Percentiles rank a stretch among this genome's conserved stretches.
phyloP scores from a whole-genome alignment of 2,329 filamentous ascomycete genomes.

The Fusarium buxicola region DNA sequence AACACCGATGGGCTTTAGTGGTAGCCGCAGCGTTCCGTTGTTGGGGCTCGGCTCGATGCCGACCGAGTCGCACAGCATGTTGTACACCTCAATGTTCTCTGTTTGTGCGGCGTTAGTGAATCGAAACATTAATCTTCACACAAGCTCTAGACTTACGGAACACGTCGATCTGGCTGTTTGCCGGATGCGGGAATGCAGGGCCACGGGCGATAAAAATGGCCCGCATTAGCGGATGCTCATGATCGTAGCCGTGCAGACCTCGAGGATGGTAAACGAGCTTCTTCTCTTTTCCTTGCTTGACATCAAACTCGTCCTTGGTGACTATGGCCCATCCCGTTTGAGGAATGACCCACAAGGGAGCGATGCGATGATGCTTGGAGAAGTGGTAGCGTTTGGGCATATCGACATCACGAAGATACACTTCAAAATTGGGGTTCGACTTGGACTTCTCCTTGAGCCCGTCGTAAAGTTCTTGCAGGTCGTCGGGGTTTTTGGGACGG shows the following conservation, averaged over 20 bases:
- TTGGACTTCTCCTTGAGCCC: slow-evolving; percentile 67
- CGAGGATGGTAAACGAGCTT: slow-evolving; percentile 79
- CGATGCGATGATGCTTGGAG: slow-evolving; percentile 86
- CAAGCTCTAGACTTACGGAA: slow-evolving; percentile 78
- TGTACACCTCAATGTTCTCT: slow-evolving; percentile 97
- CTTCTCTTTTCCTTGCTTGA: slow-evolving; percentile 71
- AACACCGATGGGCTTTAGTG: slow-evolving; percentile 71
- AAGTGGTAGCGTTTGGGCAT: slow-evolving; percentile 98
- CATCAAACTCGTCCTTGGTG: slow-evolving; percentile 80
- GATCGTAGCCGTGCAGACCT: slow-evolving; percentile 94
- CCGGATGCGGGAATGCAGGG: slow-evolving; percentile 88
- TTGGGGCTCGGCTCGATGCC: slow-evolving; percentile 79
- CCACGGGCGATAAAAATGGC: slow-evolving; percentile 94
- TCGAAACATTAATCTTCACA: not conserved
- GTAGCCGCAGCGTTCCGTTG: slow-evolving; percentile 86
- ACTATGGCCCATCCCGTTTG: slow-evolving; percentile 95
- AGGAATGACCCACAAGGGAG: slow-evolving; percentile 93
- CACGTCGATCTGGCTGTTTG: slow-evolving; percentile 80
- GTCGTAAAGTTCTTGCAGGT: slow-evolving; percentile 76
- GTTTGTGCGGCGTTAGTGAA: slow-evolving; percentile 63
- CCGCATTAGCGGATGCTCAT: slow-evolving; percentile 94
- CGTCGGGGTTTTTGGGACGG: slow-evolving; percentile 76
- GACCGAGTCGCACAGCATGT: slow-evolving; percentile 90
- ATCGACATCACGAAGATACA: slow-evolving; percentile 85
- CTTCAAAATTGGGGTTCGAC: slow-evolving; percentile 78